Evolutionary conservation across 2,329 filamentous ascomycete genomes (phyloP), one percentile per base, ranked within the genome.

Genomic region (Pseudocercospora fijiensis): DNA sequence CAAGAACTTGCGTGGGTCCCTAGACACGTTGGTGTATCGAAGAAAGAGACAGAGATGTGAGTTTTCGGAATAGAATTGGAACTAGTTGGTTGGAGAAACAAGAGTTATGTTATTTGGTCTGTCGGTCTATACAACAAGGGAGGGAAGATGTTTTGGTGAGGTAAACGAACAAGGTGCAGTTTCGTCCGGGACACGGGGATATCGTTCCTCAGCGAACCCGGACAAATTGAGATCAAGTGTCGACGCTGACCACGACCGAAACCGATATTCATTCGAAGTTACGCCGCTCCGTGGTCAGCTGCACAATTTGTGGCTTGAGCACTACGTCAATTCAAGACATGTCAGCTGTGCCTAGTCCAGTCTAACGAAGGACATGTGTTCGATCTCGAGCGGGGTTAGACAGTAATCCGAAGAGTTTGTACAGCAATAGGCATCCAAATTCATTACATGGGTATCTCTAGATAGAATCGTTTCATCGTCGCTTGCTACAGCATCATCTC

Each of bases 251-350:
- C 51, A 53, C 51, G 51, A 28, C 51, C 51, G 51, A 11, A 24
- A 28, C 51, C 51, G 51, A 11, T 53, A 11, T 26, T 28, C 49
- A 28, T 28, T 53, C 49, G 22, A 26, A 53, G 26, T 53, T 53
- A 53, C 49, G 49, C 49, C 49, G 49, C 49, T 22, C 49, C 49
- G 49, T 28, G 49, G 49, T 53, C 26, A 53, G 49, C 49, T 47
- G 43, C 22, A 24, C 43, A 47, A 47, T 18, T 20, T 47, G 43
- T 47, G 43, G 43, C 43, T 47, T 47, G 43, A 47, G 18, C 43
- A 47, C 43, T 8, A 37, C 7, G 30, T 13, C 9, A 6, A 10
- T 47, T 10, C 6, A 47, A 9, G 18, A 16, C 6, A n/a, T 6
- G 43, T 47, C 43, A 47, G 9, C 9, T 8, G 43, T 47, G 11